Base-by-base conservation (phyloP, 176 grass and related monocot species). In the Saccharum officinarum region DNA sequence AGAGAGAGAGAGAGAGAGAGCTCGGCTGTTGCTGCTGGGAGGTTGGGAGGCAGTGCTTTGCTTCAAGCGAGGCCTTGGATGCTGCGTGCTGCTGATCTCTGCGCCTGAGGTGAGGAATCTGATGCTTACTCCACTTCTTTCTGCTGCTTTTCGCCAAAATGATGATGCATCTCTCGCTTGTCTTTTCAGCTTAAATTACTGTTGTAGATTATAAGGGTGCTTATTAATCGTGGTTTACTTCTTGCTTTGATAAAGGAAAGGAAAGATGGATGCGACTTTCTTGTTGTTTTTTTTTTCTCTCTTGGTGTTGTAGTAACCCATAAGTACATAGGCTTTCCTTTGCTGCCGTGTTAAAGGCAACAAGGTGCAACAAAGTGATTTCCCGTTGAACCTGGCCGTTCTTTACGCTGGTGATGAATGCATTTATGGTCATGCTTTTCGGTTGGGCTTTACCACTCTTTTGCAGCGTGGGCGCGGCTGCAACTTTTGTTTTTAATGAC, bases 331-430 rank as follows among this genome's bases (percentile, higher is more conserved):
- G 57, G 46, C 52, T 67, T 67, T 42, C 82, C 66, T 87, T 74
- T 89, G 44, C 28, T 37, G 70, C 30, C 66, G 81, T 85, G 67
- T 82, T 83, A 75, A 83, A 85, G 36, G 67, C 49, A 42, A 62
- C 47, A 59, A 54, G 75, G 79, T 78, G 69, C 82, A 68, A 6
- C 75, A 88, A 85, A 89, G 76, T 28, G 69, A 39, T 80, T 73
- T 61, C 65, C 71, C 41, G 66, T 55, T 79, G 84, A 63, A 9
- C 31, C 71, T 10, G 15, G 15, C 34, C 79, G 68, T 40, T 79
- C 37, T 87, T 87, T 70, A 90, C 67, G 75, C 80, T 47, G 75
- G 47, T 62, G 89, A 84, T 87, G 85, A 80, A 91, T 84, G 85
- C 85, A 87, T 75, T 80, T 84, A 87, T 70, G 49, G 20, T 69